Base-by-base conservation (phyloP, 148 eudicot species). In the Limonium bicolor region DNA sequence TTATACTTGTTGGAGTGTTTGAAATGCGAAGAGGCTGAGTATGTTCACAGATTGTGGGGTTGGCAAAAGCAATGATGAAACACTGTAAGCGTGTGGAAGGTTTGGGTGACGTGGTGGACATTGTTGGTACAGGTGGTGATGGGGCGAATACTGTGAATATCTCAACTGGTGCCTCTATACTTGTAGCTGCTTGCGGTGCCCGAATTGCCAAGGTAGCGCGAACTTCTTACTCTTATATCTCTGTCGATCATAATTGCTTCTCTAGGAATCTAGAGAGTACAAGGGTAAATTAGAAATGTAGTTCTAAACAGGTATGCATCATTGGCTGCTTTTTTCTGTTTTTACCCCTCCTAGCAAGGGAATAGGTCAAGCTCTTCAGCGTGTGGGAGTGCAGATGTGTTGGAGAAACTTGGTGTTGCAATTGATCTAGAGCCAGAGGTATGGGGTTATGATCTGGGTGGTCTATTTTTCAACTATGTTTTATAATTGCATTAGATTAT, bases 101-200 rank as follows among this genome's bases (percentile, higher is more conserved):
- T 20, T 64, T 92, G 48, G 63, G 24, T 53, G 69, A 78, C 55
- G 95, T 53, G 8, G 95, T 85, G 20, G 99, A 92, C 55, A 92
- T 92, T 49, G 99, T 92, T 54, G 99, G 99, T 20, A 92, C 95
- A 0, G 99, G 99, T 9, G 99, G 99, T n/a, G 99, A 92, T 61
- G 99, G 99, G 0, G 94, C 99, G 10, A 92, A 92, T 66, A 92
- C 99, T 0, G 95, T 92, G 57, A 92, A 92, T 40, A 92, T 92
- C 28, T 92, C 99, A 5, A 92, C 99, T 0, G 95, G 99, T 21
- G 80, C 99, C 47, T 76, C 99, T 3, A 81, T 92, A 35, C 83
- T 92, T 11, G 77, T 94, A 3, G 95, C 99, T 1, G 88, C 99
- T 56, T 80, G 88, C 62, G 99, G 99, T 50, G 99, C 94, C 10